Percentiles rank a stretch among this genome's conserved stretches.
Conservation (phyloP, 2,329 filamentous ascomycete genomes). For the Coniochaeta sp. region DNA sequence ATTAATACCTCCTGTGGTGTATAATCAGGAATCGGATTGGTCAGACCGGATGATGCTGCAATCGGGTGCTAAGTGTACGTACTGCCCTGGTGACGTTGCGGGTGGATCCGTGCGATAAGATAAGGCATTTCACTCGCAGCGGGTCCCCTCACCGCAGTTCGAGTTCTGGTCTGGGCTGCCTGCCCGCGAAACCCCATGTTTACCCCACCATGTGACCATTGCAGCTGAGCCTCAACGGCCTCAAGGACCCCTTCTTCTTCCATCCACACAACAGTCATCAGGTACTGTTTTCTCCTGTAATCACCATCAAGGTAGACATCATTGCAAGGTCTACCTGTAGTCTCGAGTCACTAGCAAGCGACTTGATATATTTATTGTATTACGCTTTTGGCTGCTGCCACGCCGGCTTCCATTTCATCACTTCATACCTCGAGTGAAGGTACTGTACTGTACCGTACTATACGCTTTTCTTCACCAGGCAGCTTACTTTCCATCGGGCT, state of each 20-base stretch:
- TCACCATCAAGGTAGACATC: neutral
- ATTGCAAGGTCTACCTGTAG: neutral
- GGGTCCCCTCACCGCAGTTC: too few species aligned
- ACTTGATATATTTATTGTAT: neutral
- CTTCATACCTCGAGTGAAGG: neutral
- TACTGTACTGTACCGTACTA: too few species aligned
- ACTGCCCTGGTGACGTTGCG: too few species aligned
- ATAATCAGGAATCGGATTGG: too few species aligned
- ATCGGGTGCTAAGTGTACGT: too few species aligned
- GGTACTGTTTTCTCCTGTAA: neutral
- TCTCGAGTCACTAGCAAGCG: neutral
- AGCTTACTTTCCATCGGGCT: neutral
- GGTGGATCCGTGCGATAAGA: too few species aligned
- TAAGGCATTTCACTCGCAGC: too few species aligned
- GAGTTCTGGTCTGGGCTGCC: too few species aligned
- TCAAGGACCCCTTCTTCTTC: neutral
- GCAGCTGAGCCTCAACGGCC: neutral
- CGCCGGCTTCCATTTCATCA: neutral
- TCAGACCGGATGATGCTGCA: too few species aligned
- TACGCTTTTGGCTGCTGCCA: neutral
- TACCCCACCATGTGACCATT: slow-evolving; percentile 1
- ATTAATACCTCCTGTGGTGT: too few species aligned
- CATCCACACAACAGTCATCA: neutral
- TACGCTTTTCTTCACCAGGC: neutral
- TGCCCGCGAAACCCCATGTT: neutral